phyloP scores from a whole-genome alignment of 345 rosid species.

The Dimocarpus longan region DNA sequence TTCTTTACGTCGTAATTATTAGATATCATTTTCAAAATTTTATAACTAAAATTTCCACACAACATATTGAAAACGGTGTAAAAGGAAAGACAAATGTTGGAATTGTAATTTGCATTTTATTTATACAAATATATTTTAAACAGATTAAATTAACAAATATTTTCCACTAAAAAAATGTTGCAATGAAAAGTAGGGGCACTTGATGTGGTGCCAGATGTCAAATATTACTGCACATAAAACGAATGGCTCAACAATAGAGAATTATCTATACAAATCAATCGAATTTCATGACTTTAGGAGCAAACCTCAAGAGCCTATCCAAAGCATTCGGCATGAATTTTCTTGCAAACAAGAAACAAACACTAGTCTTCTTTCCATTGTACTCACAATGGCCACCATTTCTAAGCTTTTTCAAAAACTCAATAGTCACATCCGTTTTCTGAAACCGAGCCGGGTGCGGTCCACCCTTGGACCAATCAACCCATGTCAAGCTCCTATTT shows the following conservation, averaged over 20 bases:
- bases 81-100: no score
- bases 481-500: conserved; percentile 67
- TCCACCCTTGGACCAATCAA: conserved; percentile 80
- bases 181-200: no score
- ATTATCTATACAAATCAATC: conserved; percentile 20
- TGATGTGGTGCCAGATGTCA: not conserved
- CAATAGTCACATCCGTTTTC: conserved; percentile 42
- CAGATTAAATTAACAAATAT: no score
- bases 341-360: conserved; percentile 84
- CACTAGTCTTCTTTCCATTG: conserved; percentile 46
- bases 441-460: conserved; percentile 67
- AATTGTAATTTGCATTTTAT: no score
- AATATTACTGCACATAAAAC: not conserved
- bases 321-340: conserved; percentile 60
- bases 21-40: no score
- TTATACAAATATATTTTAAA: no score
- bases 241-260: not conserved
- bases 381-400: conserved; percentile 46
- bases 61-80: no score
- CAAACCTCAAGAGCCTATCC: conserved; percentile 52
- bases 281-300: conserved; percentile 51
- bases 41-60: no score
- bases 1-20: no score
- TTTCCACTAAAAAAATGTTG: no score
- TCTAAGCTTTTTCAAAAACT: conserved; percentile 58